Evolutionary conservation across 1,139 yeast species (phyloP).

Genomic region (Petasospora fabianii): DNA sequence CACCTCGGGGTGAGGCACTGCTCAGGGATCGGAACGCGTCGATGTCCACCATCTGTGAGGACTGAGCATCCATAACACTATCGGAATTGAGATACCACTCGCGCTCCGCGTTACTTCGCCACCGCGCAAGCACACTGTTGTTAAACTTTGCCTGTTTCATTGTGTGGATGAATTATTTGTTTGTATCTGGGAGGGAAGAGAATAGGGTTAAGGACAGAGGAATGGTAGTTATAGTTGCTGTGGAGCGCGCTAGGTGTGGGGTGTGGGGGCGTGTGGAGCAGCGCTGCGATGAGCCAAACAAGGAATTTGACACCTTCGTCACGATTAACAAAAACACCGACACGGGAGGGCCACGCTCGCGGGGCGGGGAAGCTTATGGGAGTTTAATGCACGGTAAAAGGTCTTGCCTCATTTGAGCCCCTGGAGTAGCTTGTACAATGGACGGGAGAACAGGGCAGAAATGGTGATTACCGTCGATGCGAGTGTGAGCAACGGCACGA

Average conservation of each 20-base stretch:
- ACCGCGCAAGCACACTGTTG: conserved; percentile 6
- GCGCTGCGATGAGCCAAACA: neutral
- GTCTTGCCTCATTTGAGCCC: conserved; percentile 1
- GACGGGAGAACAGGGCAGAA: conserved; percentile 1
- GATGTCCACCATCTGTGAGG: conserved; percentile 1
- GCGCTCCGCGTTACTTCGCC: conserved; percentile 8
- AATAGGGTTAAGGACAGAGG: no score
- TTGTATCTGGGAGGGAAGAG: no score
- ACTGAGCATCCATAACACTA: neutral
- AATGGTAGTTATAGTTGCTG: no score
- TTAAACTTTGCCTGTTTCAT: conserved; percentile 3
- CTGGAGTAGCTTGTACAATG: neutral
- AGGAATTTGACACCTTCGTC: neutral
- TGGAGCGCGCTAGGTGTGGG: neutral
- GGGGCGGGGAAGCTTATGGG: neutral
- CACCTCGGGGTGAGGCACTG: conserved; percentile 4
- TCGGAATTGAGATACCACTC: conserved; percentile 6
- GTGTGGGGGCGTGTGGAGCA: neutral
- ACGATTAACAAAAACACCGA: neutral
- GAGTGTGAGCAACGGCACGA: conserved; percentile 7
- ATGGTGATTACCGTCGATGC: conserved; percentile 2
- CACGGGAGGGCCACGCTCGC: neutral
- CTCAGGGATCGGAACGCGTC: neutral
- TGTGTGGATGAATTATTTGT: no score
- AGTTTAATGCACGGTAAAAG: neutral